Conservation (phyloP, 768 basidiomycete species). For the Mrakia hoshinonis region DNA sequence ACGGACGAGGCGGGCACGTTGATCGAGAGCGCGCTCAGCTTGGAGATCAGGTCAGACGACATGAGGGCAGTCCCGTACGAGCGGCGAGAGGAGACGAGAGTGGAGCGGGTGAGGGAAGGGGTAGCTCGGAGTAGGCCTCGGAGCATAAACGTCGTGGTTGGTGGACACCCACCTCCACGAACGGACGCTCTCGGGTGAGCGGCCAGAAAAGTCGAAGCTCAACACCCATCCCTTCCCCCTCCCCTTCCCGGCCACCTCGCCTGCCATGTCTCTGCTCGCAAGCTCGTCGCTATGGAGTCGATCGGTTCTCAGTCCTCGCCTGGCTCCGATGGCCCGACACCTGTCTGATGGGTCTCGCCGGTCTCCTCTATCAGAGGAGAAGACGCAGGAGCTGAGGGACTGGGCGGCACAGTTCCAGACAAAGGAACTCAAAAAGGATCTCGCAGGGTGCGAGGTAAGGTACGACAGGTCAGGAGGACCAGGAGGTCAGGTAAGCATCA, state of each 20-base stretch:
- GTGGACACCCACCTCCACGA: not conserved
- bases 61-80: slow-evolving; percentile 24
- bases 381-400: not conserved
- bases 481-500: slow-evolving; percentile 15
- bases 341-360: not conserved
- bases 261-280: not conserved
- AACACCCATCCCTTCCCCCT: not conserved
- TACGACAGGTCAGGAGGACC: slow-evolving; percentile 23
- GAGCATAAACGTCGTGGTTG: slow-evolving; percentile 14
- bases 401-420: not conserved
- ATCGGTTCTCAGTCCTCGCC: not conserved
- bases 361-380: not conserved
- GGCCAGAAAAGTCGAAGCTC: not conserved
- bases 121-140: slow-evolving; percentile 4
- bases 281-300: not conserved
- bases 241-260: not conserved
- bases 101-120: not conserved
- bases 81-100: not conserved
- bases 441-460: slow-evolving; percentile 12
- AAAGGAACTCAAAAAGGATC: slow-evolving; percentile 11
- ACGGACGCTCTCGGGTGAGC: not conserved
- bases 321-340: not conserved
- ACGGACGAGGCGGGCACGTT: slow-evolving; percentile 17
- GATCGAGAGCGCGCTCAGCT: slow-evolving; percentile 34
- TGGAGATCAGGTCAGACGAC: slow-evolving; percentile 34